Conservation (phyloP, 768 basidiomycete species). For the Hygrophorus pudorinus region DNA sequence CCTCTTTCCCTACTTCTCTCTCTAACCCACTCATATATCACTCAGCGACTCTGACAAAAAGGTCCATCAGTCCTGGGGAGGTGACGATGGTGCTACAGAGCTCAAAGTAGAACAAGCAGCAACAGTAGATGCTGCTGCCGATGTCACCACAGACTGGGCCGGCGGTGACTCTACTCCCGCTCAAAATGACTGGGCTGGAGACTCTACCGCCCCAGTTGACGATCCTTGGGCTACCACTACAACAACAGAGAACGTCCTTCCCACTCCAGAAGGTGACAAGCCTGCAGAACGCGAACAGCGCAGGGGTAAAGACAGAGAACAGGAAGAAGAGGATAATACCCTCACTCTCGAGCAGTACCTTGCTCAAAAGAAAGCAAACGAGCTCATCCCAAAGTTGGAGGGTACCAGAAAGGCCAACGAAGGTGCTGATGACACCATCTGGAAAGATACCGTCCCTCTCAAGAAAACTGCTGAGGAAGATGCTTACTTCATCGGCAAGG, state of each 20-base stretch:
- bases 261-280: conserved; percentile 14
- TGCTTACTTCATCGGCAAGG: conserved; percentile 88
- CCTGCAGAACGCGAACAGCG: conserved; percentile 26
- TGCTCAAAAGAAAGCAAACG: conserved; percentile 66
- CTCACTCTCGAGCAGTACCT: conserved; percentile 91
- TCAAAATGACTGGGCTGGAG: conserved; percentile 21
- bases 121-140: conserved; percentile 54
- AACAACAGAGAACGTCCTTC: conserved; percentile 24
- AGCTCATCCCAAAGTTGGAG: conserved; percentile 71
- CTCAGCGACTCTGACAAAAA: conserved; percentile 92
- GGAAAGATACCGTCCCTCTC: conserved; percentile 63
- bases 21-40: conserved; percentile 3
- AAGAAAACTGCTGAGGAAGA: conserved; percentile 63
- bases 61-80: conserved; percentile 91
- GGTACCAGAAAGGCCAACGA: conserved; percentile 70
- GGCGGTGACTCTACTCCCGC: too few relatives aligned
- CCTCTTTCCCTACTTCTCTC: conserved; percentile 8
- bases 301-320: conserved; percentile 40
- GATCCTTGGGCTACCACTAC: conserved; percentile 36
- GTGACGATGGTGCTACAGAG: conserved; percentile 79
- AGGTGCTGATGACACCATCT: conserved; percentile 56
- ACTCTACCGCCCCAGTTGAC: conserved; percentile 34
- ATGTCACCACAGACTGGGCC: conserved; percentile 2
- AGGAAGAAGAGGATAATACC: conserved; percentile 87
- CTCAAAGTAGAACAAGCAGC: conserved; percentile 74